Conservation (phyloP, 192 early-diverging fungal genomes). For the Linnemannia hyalina region DNA sequence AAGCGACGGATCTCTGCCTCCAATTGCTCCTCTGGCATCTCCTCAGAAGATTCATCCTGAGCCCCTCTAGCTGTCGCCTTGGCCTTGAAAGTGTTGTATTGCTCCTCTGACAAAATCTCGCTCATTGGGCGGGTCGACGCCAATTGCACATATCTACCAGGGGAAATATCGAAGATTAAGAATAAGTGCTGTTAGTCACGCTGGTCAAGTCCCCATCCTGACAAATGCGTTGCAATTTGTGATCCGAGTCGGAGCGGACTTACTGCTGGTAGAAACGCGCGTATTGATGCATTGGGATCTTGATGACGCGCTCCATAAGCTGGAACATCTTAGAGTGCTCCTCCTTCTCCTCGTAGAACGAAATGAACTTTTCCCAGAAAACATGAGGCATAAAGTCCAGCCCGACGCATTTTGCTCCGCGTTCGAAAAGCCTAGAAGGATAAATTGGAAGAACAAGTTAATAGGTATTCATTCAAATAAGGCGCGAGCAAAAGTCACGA, state of each 20-base stretch:
- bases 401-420: conserved; percentile 72
- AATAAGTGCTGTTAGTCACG: neutral
- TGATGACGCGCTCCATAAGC: conserved; percentile 74
- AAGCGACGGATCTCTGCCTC: conserved; percentile 67
- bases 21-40: conserved; percentile 57
- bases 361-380: conserved; percentile 73
- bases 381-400: conserved; percentile 78
- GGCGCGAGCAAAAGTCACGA: neutral
- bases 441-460: neutral
- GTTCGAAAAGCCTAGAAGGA: conserved; percentile 72
- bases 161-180: neutral
- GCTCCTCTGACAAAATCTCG: conserved; percentile 65
- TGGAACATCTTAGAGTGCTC: conserved; percentile 59
- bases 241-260: neutral
- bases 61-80: conserved; percentile 27
- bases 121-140: conserved; percentile 64
- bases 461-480: neutral
- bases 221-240: neutral
- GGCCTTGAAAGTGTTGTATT: conserved; percentile 59
- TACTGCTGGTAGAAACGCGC: conserved; percentile 79
- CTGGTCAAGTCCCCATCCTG: neutral
- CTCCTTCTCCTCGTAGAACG: conserved; percentile 64
- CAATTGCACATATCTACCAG: conserved; percentile 68
- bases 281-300: conserved; percentile 82
- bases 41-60: neutral